Evolutionary conservation across 306 rosid species (phyloP), one percentile per base, ranked within the genome.

Genomic region (Pyrus communis): DNA sequence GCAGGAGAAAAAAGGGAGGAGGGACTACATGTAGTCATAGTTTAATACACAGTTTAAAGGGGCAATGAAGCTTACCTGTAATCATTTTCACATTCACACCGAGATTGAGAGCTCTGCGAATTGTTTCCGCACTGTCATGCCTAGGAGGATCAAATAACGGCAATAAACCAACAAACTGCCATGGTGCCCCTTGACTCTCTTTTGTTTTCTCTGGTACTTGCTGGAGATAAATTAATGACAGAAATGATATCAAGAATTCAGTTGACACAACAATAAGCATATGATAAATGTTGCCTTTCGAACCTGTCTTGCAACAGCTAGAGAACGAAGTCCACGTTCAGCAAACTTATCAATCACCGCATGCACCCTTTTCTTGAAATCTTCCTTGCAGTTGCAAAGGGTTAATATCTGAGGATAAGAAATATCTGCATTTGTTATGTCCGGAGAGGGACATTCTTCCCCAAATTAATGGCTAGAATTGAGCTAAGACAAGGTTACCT

Each of bases 41-140:
- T 38, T 25, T 59, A 4, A 14, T 73, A 35, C 51, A 33, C 51
- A 67, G 54, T 4, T 66, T 25, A 5, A 73, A 71, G 45, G 80
- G 72, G 28, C 55, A 76, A 60, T 73, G 76, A 23, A 31, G 65
- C 78, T 69, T 83, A 92, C 99, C 99, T n/a, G 99, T 96, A 78
- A 96, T 96, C 99, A 96, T 96, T 85, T 96, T 96, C 46, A 96
- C 99, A 80, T 96, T 96, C 79, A 96, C 99, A 55, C 99, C 99
- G n/a, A 96, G 99, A 82, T 96, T 86, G 70, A 96, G 87, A 73
- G 99, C 99, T 83, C 98, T 91, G 84, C 93, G 88, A 67, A 96
- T 96, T 82, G 99, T 96, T 86, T 96, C 99, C 51, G 99, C 99
- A 87, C 99, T 96, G 78, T 96, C 99, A 38, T 96, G 99, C 84